phyloP scores from a whole-genome alignment of 2,329 filamentous ascomycete species.

The Talaromyces sp. region DNA sequence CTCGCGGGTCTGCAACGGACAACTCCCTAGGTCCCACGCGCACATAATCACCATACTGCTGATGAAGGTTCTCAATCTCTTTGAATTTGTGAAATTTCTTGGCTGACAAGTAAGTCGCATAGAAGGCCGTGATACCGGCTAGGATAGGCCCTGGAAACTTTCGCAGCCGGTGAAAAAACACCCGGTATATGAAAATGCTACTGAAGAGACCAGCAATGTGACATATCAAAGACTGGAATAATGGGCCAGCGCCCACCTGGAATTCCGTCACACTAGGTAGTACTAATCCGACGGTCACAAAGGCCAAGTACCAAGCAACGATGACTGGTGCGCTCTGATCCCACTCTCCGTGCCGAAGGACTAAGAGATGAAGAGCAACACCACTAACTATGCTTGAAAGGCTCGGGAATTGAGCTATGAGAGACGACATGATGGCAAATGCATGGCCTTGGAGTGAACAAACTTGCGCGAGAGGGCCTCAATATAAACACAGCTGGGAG shows the following conservation, averaged over 20 bases:
- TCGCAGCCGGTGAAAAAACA: constrained; percentile 21
- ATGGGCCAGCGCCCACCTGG: not conserved
- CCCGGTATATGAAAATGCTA: constrained; percentile 24
- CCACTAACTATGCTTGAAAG: constrained; percentile 4
- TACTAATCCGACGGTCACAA: not conserved
- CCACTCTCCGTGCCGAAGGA: constrained; percentile 11
- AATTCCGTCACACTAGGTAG: not conserved
- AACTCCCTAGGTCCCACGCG: constrained; percentile 12
- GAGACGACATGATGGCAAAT: constrained; percentile 1
- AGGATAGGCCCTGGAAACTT: constrained; percentile 22
- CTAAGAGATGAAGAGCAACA: constrained; percentile 2
- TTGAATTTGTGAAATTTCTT: constrained; percentile 24
- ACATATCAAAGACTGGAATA: constrained; percentile 1
- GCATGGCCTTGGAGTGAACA: not conserved
- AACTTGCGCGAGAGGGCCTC: not conserved
- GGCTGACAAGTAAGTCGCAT: constrained; percentile 13
- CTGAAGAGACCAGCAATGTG: constrained; percentile 8
- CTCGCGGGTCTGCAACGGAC: constrained; percentile 9
- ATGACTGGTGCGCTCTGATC: constrained; percentile 5
- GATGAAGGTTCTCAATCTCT: constrained; percentile 8
- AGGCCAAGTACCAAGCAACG: not conserved
- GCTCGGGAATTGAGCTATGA: not conserved
- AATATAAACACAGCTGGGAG: not conserved
- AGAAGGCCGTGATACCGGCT: constrained; percentile 20
- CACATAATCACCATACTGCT: constrained; percentile 11